Evolutionary conservation across 306 rosid genomes (phyloP).

Genomic region (Casuarina glauca): DNA sequence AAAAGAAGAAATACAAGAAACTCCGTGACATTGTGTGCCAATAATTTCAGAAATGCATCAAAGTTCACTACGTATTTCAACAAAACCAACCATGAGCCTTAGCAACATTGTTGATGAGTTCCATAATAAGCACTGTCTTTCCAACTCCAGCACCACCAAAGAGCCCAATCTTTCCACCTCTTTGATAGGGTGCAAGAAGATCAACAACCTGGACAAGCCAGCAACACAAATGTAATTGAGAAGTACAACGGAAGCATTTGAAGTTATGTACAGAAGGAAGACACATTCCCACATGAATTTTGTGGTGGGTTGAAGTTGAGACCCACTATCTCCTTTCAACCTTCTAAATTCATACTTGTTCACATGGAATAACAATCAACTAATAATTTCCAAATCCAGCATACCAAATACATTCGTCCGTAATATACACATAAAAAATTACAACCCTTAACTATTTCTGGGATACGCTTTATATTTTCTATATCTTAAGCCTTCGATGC

Average conservation of each 20-base stretch:
- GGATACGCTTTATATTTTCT: background rate
- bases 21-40: background rate
- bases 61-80: background rate
- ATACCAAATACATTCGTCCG: background rate
- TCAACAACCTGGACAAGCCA: conserved; percentile 65
- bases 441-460: background rate
- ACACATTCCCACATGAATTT: background rate
- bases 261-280: background rate
- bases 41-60: background rate
- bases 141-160: conserved; percentile 99
- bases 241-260: background rate
- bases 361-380: background rate
- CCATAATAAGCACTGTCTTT: conserved; percentile 98
- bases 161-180: conserved; percentile 98
- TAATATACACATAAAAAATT: background rate
- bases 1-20: conserved; percentile 15
- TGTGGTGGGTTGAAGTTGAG: background rate
- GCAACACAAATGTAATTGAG: background rate
- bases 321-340: background rate
- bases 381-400: background rate
- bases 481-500: background rate
- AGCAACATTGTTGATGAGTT: conserved; percentile 94
- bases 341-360: background rate
- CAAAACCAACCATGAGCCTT: conserved; percentile 82
- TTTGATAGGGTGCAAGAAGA: conserved; percentile 96